Percentiles rank a stretch among this genome's conserved stretches.
phyloP scores from a whole-genome alignment of 352 stramenopile genomes.

The Phytophthora pisi region DNA sequence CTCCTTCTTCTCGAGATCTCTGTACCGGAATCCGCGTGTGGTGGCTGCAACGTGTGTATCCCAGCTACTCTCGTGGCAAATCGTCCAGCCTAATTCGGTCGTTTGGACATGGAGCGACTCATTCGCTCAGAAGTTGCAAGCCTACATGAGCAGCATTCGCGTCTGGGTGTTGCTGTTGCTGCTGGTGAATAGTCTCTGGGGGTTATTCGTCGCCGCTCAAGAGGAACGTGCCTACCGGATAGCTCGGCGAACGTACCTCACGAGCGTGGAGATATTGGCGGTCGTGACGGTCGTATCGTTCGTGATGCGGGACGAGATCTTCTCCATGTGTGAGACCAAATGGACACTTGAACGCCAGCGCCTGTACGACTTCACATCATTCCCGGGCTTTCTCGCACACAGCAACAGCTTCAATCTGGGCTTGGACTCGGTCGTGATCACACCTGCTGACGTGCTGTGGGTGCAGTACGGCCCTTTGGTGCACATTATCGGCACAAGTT shows the following conservation, averaged over 20 bases:
- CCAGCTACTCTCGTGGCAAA: not conserved
- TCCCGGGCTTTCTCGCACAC: not conserved
- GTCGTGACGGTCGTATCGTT: not conserved
- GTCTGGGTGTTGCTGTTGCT: not conserved
- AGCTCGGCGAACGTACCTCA: not conserved
- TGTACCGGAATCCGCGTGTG: not conserved
- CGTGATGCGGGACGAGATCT: not conserved
- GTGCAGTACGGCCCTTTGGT: not conserved
- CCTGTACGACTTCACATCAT: not conserved
- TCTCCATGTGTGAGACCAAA: not conserved
- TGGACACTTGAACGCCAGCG: not conserved
- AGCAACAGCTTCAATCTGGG: not conserved
- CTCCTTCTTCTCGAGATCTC: not conserved
- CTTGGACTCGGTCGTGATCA: not conserved
- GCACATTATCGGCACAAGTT: not conserved
- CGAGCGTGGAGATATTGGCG: not conserved
- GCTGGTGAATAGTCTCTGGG: not conserved
- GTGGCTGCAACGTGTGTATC: not conserved
- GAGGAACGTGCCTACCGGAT: not conserved
- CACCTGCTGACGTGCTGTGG: not conserved
- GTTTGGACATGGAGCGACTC: not conserved
- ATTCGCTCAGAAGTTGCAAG: not conserved
- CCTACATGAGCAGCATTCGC: not conserved
- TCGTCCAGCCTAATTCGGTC: not conserved
- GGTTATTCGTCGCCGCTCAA: not conserved